phyloP scores from a whole-genome alignment of 305 asterid genomes.

The Fraxinus velutina region DNA sequence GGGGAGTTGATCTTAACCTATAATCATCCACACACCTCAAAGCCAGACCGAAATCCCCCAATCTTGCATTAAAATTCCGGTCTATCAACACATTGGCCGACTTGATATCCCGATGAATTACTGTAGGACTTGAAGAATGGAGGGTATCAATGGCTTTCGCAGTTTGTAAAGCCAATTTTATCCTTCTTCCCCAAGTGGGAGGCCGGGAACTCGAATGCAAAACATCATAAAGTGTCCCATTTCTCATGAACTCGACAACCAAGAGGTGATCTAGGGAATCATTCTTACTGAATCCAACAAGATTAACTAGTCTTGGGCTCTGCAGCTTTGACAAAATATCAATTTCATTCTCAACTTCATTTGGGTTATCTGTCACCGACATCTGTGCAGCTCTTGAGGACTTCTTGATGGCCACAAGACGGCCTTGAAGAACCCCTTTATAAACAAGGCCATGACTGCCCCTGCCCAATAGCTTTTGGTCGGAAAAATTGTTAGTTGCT shows the following conservation, averaged over 20 bases:
- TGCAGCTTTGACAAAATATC: slow-evolving; percentile 63
- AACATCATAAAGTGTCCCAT: slow-evolving; percentile 73
- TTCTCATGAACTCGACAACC: slow-evolving; percentile 85
- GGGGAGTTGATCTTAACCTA: slow-evolving; percentile 73
- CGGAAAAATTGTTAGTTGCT: slow-evolving; percentile 74
- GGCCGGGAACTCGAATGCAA: slow-evolving; percentile 61
- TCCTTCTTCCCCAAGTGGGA: slow-evolving; percentile 70
- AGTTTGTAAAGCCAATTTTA: slow-evolving; percentile 63
- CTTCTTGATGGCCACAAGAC: slow-evolving; percentile 66
- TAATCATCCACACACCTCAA: slow-evolving; percentile 63
- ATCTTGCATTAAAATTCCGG: slow-evolving; percentile 62
- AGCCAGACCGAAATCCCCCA: slow-evolving; percentile 90
- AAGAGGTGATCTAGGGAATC: slow-evolving; percentile 51
- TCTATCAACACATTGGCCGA: slow-evolving; percentile 83
- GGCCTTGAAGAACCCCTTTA: slow-evolving; percentile 67
- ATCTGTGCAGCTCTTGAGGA: slow-evolving; percentile 42
- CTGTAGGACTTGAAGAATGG: slow-evolving; percentile 59
- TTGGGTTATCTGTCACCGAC: slow-evolving; percentile 38
- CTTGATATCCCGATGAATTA: slow-evolving; percentile 82
- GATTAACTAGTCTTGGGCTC: slow-evolving; percentile 71
- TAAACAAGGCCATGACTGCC: slow-evolving; percentile 88
- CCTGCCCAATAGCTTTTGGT: slow-evolving; percentile 57
- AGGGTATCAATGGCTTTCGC: slow-evolving; percentile 69
- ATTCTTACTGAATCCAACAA: slow-evolving; percentile 58
- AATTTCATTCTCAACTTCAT: slow-evolving; percentile 69